Evolutionary conservation across 352 stramenopile species (phyloP).

Genomic region (Phytophthora fragariaefolia): DNA sequence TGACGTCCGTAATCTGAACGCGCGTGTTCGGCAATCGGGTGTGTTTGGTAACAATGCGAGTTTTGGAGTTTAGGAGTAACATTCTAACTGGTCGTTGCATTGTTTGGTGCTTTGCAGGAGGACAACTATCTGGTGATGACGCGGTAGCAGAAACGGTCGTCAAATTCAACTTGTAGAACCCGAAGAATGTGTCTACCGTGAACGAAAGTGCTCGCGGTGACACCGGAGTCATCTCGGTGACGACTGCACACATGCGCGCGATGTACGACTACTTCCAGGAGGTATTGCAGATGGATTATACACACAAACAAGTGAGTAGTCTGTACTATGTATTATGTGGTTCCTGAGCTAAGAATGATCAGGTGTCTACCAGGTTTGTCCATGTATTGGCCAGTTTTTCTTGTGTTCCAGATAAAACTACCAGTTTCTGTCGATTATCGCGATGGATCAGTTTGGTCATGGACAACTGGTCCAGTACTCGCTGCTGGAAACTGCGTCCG

Average conservation of each 20-base stretch:
- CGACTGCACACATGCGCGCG: slow-evolving; percentile 3
- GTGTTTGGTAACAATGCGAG: no score
- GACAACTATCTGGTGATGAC: slow-evolving; percentile 6
- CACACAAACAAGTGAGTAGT: slow-evolving; percentile 23
- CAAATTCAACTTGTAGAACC: background rate
- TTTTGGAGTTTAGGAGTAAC: no score
- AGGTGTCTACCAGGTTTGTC: slow-evolving; percentile 6
- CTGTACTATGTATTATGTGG: background rate
- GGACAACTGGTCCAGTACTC: slow-evolving; percentile 17
- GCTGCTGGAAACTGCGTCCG: slow-evolving; percentile 1
- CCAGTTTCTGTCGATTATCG: slow-evolving; percentile 8
- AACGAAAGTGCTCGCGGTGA: slow-evolving; percentile 10
- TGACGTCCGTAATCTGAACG: no score
- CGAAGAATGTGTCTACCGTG: slow-evolving; percentile 11
- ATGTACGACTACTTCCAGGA: slow-evolving; percentile 12
- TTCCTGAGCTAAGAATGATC: background rate
- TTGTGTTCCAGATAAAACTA: slow-evolving; percentile 32
- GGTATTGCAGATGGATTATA: slow-evolving; percentile 9
- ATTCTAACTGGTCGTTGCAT: no score
- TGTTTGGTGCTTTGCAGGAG: no score
- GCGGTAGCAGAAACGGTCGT: slow-evolving; percentile 13
- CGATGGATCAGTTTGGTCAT: slow-evolving; percentile 12
- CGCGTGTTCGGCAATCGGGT: no score
- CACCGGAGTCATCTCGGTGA: slow-evolving; percentile 17
- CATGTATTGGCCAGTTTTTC: background rate